Evolutionary conservation across 1,284 basidiomycete genomes (phyloP).

Genomic region (Sphagnurus paluster): DNA sequence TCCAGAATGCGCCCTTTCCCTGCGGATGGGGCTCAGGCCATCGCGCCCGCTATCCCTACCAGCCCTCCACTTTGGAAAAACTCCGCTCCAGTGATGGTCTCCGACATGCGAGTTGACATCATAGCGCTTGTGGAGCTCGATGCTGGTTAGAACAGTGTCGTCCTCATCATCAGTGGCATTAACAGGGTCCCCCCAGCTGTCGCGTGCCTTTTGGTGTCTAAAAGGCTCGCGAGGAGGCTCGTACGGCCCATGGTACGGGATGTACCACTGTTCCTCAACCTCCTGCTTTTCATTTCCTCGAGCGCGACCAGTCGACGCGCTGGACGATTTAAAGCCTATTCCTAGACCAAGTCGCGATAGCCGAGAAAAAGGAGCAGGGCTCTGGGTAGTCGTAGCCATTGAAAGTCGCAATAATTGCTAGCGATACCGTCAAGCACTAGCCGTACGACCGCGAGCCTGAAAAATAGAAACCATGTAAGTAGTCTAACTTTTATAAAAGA

Average conservation of each 20-base stretch:
- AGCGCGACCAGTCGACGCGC: slow-evolving; percentile 9
- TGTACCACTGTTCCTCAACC: slow-evolving; percentile 55
- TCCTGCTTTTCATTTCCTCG: slow-evolving; percentile 10
- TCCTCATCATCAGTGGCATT: slow-evolving; percentile 35
- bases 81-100: slow-evolving; percentile 8
- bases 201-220: slow-evolving; percentile 32
- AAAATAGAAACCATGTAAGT: not conserved
- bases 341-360: slow-evolving; percentile 21
- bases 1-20: slow-evolving; percentile 32
- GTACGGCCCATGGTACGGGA: slow-evolving; percentile 63
- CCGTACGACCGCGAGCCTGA: slow-evolving; percentile 9
- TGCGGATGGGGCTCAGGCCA: slow-evolving; percentile 9
- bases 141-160: slow-evolving; percentile 27
- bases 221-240: slow-evolving; percentile 39
- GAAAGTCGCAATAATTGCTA: not conserved
- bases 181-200: slow-evolving; percentile 52
- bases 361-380: slow-evolving; percentile 33
- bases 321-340: slow-evolving; percentile 15
- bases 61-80: slow-evolving; percentile 4
- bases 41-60: not conserved
- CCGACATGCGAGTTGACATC: slow-evolving; percentile 17
- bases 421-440: not conserved
- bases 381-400: slow-evolving; percentile 26
- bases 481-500: not conserved
- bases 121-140: slow-evolving; percentile 28